These are phyloP conservation scores for Cercospora sesami DNA, from an alignment of 2,329 filamentous ascomycete genomes.

Conservation along the genomic window DNA sequence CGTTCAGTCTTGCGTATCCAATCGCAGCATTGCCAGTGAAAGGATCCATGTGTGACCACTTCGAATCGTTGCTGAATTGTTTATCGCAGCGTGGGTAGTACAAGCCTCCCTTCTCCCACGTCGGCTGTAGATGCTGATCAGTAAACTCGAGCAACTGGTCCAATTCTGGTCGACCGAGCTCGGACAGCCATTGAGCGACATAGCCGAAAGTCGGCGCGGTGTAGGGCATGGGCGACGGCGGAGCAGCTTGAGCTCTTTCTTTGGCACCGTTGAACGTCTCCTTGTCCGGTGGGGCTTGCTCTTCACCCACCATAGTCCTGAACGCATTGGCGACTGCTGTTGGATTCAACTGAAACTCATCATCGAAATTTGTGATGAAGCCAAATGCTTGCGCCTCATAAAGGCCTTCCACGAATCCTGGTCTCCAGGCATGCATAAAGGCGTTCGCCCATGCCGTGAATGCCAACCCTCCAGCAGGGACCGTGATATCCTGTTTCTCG, in stretches of 20 bases:
- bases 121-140: background rate
- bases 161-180: constrained; percentile 29
- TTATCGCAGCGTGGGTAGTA: background rate
- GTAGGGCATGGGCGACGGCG: background rate
- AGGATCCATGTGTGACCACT: constrained; percentile 39
- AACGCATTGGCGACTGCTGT: constrained; percentile 7
- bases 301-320: background rate
- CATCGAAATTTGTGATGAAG: constrained; percentile 7
- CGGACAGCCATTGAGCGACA: constrained; percentile 38
- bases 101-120: background rate
- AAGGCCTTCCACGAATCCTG: constrained; percentile 30
- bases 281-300: background rate
- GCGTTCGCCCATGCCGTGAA: constrained; percentile 38
- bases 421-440: constrained; percentile 45
- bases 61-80: constrained; percentile 25
- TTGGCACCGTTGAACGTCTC: background rate
- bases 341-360: constrained; percentile 8
- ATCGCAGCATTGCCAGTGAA: constrained; percentile 42
- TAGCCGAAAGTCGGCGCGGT: constrained; percentile 35
- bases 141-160: constrained; percentile 11
- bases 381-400: constrained; percentile 9
- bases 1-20: constrained; percentile 43
- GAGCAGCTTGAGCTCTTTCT: background rate
- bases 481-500: constrained; percentile 34
- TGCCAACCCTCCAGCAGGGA: constrained; percentile 25